A percentile compares a stretch with the other conserved stretches of the same genome.
These are phyloP conservation scores for Kuraishia piskuri DNA, from an alignment of 805 yeast species.

Conservation along the genomic window DNA sequence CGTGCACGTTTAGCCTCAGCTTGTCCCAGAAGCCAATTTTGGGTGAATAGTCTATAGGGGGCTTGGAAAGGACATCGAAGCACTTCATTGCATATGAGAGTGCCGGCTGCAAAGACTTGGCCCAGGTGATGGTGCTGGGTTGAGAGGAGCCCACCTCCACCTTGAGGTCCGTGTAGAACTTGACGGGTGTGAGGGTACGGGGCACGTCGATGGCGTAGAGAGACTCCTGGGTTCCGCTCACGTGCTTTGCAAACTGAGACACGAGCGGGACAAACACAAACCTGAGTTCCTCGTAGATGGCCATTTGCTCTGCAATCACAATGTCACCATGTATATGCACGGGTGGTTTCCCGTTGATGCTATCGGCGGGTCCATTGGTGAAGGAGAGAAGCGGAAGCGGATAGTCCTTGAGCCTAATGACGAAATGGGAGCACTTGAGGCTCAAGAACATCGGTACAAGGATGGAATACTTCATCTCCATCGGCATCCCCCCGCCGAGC, in stretches of 20 bases:
- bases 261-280: conserved; percentile 55
- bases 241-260: conserved; percentile 25
- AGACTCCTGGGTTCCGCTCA: conserved; percentile 22
- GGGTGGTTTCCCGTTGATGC: conserved; percentile 17
- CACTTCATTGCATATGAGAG: conserved; percentile 70
- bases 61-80: conserved; percentile 79
- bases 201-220: conserved; percentile 57
- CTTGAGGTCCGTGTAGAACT: conserved; percentile 54
- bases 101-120: conserved; percentile 79
- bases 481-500: conserved; percentile 79
- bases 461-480: conserved; percentile 57
- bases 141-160: conserved; percentile 45
- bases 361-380: conserved; percentile 3
- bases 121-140: conserved; percentile 74
- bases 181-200: conserved; percentile 69
- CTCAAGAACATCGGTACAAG: conserved; percentile 57
- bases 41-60: conserved; percentile 83
- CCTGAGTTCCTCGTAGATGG: conserved; percentile 29
- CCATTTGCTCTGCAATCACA: conserved; percentile 59
- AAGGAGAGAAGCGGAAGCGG: conserved; percentile 66
- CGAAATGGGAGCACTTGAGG: conserved; percentile 47
- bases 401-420: conserved; percentile 73
- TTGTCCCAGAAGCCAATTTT: conserved; percentile 94
- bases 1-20: conserved; percentile 67
- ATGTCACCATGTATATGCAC: conserved; percentile 49